Evolutionary conservation across 2,329 filamentous ascomycete species (phyloP).

Genomic region (Akanthomyces muscarius): DNA sequence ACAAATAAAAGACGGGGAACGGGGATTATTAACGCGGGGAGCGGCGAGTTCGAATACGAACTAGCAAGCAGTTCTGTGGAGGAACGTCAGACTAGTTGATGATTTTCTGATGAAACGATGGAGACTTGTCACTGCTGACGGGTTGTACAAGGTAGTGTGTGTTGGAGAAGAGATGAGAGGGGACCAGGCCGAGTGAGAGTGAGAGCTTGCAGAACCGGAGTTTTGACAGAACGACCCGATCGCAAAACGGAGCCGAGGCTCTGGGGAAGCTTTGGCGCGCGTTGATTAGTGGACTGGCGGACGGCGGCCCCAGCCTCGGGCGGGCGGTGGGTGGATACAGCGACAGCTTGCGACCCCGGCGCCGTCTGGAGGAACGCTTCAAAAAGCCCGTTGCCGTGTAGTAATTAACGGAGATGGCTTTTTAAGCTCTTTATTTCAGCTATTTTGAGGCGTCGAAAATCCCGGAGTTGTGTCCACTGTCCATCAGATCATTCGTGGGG

Average conservation of each 20-base stretch:
- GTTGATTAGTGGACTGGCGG: conserved; percentile 12
- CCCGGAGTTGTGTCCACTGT: background rate
- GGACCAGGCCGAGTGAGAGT: too few relatives aligned
- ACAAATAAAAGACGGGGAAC: conserved; percentile 2
- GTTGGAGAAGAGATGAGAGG: background rate
- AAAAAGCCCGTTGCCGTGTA: background rate
- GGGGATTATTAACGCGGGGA: background rate
- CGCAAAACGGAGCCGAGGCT: conserved; percentile 14
- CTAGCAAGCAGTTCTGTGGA: conserved; percentile 9
- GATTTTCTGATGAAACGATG: background rate
- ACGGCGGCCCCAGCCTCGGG: conserved; percentile 7
- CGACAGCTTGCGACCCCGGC: background rate
- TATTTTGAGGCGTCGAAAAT: background rate
- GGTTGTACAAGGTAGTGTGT: background rate
- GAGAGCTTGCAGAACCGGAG: background rate
- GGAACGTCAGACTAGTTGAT: background rate
- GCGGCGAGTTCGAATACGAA: conserved; percentile 7
- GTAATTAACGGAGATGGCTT: background rate
- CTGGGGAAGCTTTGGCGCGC: conserved; percentile 17
- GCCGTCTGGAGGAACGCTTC: background rate
- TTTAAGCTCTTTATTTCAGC: background rate
- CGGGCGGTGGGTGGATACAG: background rate
- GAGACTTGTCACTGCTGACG: background rate
- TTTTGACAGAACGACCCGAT: conserved; percentile 10
- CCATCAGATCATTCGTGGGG: background rate